Evolutionary conservation across 202 grass and related monocot species (phyloP), one percentile per base, ranked within the genome.

Genomic region (Carex arenaria): DNA sequence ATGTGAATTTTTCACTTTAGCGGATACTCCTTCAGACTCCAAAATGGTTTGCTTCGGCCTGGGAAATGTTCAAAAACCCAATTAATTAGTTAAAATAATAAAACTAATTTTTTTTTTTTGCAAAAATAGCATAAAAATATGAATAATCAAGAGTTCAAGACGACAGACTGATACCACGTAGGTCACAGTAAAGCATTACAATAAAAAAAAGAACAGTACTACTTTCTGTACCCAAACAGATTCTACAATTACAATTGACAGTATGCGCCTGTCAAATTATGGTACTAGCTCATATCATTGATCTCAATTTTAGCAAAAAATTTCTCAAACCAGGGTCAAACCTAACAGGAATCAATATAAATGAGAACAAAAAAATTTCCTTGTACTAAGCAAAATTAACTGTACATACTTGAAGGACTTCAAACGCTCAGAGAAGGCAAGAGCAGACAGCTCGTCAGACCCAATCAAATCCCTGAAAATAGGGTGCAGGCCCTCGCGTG

Each of bases 21-120:
- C 80, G 80, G 89, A 86, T 91, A 93, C 93, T 40, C 93, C 95
- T 86, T 98, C 95, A 81, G 95, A 90, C 78, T 98, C 95, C 83
- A 98, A 90, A 86, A 98, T 95, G 77, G 91, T 98, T 85, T 98
- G 95, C 64, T 98, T 98, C 47, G 95, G 95, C 79, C 93, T 98
- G 81, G 45, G 15, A 87, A 78, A 18, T 26, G 84, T 81, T 52
- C 32, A 86, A 61, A 84, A 61, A 10, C 17, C 38, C 62, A 82
- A 53, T 32, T 36, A 17, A 68, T 61, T 34, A 79, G 26, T 61
- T 66, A 62, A 52, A 52, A 19, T 5, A 2, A 49, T 30, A 85
- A 12, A 61, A 15, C 43, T 31, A 88, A 64, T 60, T 28, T 52
- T 40, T 40, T 6, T 40, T 52, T 40, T 40, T 40, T 40, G 64